Evolutionary conservation across 176 grass and related monocot genomes (phyloP).

Genomic region (Zea luxurians): DNA sequence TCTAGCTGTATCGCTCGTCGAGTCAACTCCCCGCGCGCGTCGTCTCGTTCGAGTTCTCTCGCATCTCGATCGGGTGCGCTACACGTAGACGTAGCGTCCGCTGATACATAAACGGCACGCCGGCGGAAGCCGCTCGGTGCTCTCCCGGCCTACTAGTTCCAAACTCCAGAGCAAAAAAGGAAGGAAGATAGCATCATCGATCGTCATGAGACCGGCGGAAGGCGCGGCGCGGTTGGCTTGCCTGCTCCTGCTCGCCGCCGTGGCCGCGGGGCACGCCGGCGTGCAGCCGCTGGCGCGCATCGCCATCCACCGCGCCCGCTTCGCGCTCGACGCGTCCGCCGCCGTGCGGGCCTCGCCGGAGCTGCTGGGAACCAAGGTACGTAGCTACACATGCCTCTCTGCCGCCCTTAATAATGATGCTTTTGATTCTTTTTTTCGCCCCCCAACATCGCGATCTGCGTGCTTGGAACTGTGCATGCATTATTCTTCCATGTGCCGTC

Average conservation of each 20-base stretch:
- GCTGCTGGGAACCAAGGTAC: slow-evolving; percentile 60
- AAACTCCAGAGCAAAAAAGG: too few species aligned
- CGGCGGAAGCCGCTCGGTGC: too few species aligned
- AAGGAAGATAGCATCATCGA: not conserved
- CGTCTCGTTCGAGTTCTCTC: too few species aligned
- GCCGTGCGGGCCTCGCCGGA: slow-evolving; percentile 51
- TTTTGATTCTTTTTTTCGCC: not conserved
- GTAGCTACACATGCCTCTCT: not conserved
- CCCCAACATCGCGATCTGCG: not conserved
- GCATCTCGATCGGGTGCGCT: too few species aligned
- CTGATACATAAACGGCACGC: too few species aligned
- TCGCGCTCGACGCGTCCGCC: slow-evolving; percentile 53
- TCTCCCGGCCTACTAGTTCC: too few species aligned
- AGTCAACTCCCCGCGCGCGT: too few species aligned
- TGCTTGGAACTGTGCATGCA: not conserved
- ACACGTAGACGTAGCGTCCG: too few species aligned
- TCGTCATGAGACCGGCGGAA: not conserved
- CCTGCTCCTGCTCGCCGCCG: not conserved
- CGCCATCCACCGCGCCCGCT: slow-evolving; percentile 58
- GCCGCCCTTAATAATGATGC: not conserved
- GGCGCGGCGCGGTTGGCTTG: not conserved
- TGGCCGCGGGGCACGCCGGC: slow-evolving; percentile 32
- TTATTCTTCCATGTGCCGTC: not conserved
- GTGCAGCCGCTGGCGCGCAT: slow-evolving; percentile 75
- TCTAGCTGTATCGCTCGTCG: too few species aligned